Evolutionary conservation across 106 monocot genomes (phyloP).

Genomic region (Dendrobium nobile): DNA sequence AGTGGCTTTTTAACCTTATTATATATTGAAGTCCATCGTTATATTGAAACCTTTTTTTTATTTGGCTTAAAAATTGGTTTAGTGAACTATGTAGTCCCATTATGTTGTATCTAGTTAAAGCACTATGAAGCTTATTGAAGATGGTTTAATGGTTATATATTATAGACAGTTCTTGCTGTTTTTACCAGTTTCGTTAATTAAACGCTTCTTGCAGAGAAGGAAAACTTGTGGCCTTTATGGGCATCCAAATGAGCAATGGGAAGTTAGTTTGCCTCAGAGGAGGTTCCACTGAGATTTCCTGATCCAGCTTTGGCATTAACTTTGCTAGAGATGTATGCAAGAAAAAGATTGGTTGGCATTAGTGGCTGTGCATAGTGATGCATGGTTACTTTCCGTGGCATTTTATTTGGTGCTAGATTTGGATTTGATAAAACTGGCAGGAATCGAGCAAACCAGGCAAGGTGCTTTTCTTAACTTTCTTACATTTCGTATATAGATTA

Average conservation of each 20-base stretch:
- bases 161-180: too few relatives aligned
- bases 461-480: too few relatives aligned
- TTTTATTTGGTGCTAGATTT: conserved; percentile 25
- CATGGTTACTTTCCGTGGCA: conserved; percentile 22
- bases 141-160: too few relatives aligned
- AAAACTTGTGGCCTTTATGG: conserved; percentile 24
- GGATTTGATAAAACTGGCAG: conserved; percentile 14
- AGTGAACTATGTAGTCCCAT: too few relatives aligned
- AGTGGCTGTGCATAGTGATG: conserved; percentile 24
- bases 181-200: too few relatives aligned
- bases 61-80: too few relatives aligned
- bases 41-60: too few relatives aligned
- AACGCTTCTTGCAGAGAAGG: conserved; percentile 10
- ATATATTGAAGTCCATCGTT: too few relatives aligned
- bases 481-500: too few relatives aligned
- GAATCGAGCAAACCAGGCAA: not conserved
- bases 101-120: too few relatives aligned
- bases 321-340: conserved; percentile 22
- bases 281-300: conserved; percentile 22
- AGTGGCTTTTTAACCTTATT: too few relatives aligned
- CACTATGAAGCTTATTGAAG: too few relatives aligned
- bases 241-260: conserved; percentile 21
- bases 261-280: conserved; percentile 23
- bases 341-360: conserved; percentile 21
- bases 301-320: conserved; percentile 22